phyloP scores from a whole-genome alignment of 2,329 filamentous ascomycete species.

The Arthrinium puccinioides region DNA sequence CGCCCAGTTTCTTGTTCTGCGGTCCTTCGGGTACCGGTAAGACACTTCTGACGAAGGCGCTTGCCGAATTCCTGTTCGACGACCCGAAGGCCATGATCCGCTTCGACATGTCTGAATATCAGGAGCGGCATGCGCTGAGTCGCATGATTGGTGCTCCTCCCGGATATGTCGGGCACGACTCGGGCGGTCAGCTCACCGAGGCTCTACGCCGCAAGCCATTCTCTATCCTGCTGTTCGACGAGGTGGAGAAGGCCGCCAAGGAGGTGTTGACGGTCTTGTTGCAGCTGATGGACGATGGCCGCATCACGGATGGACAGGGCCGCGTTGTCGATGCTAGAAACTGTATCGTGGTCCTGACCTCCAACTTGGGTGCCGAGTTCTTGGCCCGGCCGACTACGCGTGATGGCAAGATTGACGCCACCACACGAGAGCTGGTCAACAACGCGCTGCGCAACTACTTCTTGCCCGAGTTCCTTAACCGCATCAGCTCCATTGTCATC shows the following conservation, averaged over 20 bases:
- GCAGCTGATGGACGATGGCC: conserved; percentile 99
- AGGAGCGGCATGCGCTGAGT: conserved; percentile 90
- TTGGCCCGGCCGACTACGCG: conserved; percentile 71
- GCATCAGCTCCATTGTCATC: conserved; percentile 92
- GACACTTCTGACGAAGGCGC: conserved; percentile 90
- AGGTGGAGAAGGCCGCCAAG: conserved; percentile 98
- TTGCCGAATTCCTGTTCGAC: conserved; percentile 97
- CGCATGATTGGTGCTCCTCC: conserved; percentile 97
- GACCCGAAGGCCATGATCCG: conserved; percentile 96
- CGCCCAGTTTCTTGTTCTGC: conserved; percentile 97
- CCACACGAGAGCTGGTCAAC: conserved; percentile 86
- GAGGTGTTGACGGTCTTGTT: conserved; percentile 93
- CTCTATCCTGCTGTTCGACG: conserved; percentile 95
- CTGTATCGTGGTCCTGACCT: conserved; percentile 99
- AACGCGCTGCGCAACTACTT: conserved; percentile 89
- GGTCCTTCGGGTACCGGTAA: conserved; percentile 98
- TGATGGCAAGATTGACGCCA: conserved; percentile 78
- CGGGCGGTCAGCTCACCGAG: conserved; percentile 93
- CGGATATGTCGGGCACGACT: conserved; percentile 93
- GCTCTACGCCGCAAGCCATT: conserved; percentile 89
- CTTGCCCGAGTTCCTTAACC: conserved; percentile 96
- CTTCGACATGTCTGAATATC: conserved; percentile 99
- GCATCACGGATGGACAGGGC: conserved; percentile 97
- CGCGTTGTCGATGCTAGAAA: conserved; percentile 92
- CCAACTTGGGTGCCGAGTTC: conserved; percentile 91